Base-by-base conservation (phyloP, 805 yeast genomes). In the Ogataea pilisensis region DNA sequence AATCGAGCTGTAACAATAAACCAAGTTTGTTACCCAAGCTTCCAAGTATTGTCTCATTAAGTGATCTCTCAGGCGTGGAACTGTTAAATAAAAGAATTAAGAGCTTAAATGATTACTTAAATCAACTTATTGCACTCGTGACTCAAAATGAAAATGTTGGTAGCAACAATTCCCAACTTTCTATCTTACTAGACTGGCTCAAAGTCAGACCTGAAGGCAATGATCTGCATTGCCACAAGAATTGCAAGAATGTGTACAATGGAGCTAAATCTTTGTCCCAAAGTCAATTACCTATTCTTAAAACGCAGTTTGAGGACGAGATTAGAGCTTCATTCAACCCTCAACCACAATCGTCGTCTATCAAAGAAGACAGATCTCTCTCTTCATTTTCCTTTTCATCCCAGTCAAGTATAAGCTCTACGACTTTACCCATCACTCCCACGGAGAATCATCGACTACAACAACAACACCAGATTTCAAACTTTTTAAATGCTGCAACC, bases 1-100 rank as follows among this genome's bases (percentile, higher is more conserved):
- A 56, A 27, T 34, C 25, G 9, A 24, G 32, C 29, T 30, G 20
- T 31, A 41, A 45, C 39, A 37, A 35, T 8, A 37, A 36, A 14
- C 39, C 38, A 13, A 51, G 9, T 20, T 7, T 7, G 16, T 42
- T 73, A 13, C 78, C 79, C 17, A 54, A 53, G 22, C 48, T 75
- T 25, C 79, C 78, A 16, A 72, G 67, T 35, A 75, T 76, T 8
- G 65, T 73, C n/a, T 70, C 73, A 48, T 63, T 60, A 25, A 40
- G 58, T 24, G 51, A 50, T 12, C 61, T 57, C 33, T 54, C 54
- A 27, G 54, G 57, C 12, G 46, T 44, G 44, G 54, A 63, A 14
- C 40, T 66, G 3, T 43, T 66, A 42, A 60, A 61, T 13, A 30
- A 31, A 44, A 54, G 77, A 39, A 68, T 75, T 39, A 63, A 63